Evolutionary conservation across 164 flowering plant species (phyloP), one percentile per base, ranked within the genome.

Genomic region (Buxus sempervirens): DNA sequence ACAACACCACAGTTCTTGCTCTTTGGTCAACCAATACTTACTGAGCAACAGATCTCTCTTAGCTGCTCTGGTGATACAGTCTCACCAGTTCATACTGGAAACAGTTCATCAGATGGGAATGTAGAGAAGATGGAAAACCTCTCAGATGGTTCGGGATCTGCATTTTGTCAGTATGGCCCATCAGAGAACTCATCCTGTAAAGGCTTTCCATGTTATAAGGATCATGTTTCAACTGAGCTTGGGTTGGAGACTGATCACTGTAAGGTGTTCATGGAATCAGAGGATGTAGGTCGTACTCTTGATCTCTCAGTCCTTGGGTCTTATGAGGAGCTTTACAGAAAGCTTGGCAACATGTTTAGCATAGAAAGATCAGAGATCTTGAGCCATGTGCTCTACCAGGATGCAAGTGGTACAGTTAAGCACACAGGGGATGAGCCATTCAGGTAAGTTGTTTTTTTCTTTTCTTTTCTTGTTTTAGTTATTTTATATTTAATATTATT

Each of bases 21-120:
- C 64, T 94, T 94, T 77, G 98, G 98, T 58, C 86, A 86, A 70
- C 93, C 91, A 20, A 94, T 94, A 71, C 88, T 85, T 58, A 84
- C 90, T 4, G 96, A 90, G 77, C 90, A 90, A 63, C 94, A 89
- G 63, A 79, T 86, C 28, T 82, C 90, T 67, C 68, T 41, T 15
- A 74, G 81, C 70, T 65, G 70, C 73, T 85, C 90, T 7, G 68
- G 77, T 70, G 85, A 80, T 25, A 61, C 75, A 9, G 74, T 73
- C 61, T 79, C 88, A 32, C 72, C 73, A 55, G 77, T 64, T 57
- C 66, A 54, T 26, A 69, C 60, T 15, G 80, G 63, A 14, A 86
- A 76, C 55, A 79, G 78, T 65, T 79, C 81, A 24, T 73, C 86
- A 54, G 84, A 83, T 61, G 85, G 70, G n/a, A 81, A 72, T 68